Conservation (phyloP, 352 stramenopile species). For the Phytophthora multivora region DNA sequence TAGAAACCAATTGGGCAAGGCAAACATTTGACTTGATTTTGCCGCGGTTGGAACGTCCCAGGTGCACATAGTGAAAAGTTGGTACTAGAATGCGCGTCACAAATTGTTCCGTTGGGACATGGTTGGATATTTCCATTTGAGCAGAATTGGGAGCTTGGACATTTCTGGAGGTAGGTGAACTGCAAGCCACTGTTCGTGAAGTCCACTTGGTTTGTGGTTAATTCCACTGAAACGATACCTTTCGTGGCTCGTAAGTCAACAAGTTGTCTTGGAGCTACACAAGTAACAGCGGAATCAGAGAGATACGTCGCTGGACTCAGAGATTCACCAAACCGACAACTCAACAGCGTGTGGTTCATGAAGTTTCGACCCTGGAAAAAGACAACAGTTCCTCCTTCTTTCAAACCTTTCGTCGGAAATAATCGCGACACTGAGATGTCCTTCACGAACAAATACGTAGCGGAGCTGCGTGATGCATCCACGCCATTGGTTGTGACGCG, state of each 20-base stretch:
- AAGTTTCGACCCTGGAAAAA: conserved; percentile 96
- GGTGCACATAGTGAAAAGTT: conserved; percentile 96
- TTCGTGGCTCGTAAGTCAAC: conserved; percentile 45
- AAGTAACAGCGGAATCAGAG: conserved; percentile 73
- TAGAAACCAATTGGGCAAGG: conserved; percentile 94
- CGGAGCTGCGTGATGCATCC: conserved; percentile 51
- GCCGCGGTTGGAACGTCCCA: conserved; percentile 93
- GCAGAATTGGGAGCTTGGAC: conserved; percentile 67
- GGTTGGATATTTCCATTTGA: conserved; percentile 52
- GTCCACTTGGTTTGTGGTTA: conserved; percentile 88
- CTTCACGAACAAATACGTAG: conserved; percentile 80
- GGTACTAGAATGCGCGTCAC: conserved; percentile 36
- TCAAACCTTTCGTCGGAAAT: conserved; percentile 71
- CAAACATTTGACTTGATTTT: conserved; percentile 82
- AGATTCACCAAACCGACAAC: conserved; percentile 87
- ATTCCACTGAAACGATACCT: conserved; percentile 70
- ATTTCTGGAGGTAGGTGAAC: conserved; percentile 80
- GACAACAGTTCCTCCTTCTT: conserved; percentile 81
- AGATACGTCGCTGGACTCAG: conserved; percentile 81
- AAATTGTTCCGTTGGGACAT: conserved; percentile 91
- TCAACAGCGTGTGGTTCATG: conserved; percentile 86
- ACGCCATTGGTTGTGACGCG: conserved; percentile 84
- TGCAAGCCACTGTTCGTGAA: conserved; percentile 71
- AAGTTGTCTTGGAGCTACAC: conserved; percentile 75
- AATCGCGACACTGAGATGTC: conserved; percentile 86